Base-by-base conservation (phyloP, 2,329 filamentous ascomycete species). In the Bisporella sp. region DNA sequence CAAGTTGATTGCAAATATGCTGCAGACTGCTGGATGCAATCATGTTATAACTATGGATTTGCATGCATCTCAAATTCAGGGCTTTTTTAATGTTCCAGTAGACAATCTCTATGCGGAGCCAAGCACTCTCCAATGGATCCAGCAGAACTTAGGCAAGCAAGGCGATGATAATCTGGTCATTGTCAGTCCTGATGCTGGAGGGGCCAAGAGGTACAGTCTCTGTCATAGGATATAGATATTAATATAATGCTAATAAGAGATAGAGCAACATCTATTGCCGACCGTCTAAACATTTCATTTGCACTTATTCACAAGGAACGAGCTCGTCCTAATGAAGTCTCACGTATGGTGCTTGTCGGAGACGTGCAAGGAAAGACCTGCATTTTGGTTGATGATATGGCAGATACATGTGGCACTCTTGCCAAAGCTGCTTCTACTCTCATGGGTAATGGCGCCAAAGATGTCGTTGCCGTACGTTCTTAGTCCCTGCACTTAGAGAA, bases 321-420 rank as follows among this genome's bases (percentile, higher is more conserved):
- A 51, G 87, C 90, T 5, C 82, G 89, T n/a, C 84, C 84, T 53
- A 95, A 95, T 63, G 90, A 95, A 65, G 90, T 96, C 54, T 89
- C 87, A 7, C 85, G 89, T 62, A 95, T 96, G 89, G 88, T 90
- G 1, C 84, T 99, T n/a, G 92, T 97, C 46, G 93, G 93, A 59
- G 90, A 95, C 58, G 93, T 97, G 44, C 79, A 83, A 59, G 87
- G 88, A 71, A 93, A 93, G 73, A 84, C 92, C 31, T 92, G 92
- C 53, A 96, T 99, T 64, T 83, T 99, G 45, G 92, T 99, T 45
- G 92, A 97, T 67, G 92, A 97, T 67, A 96, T 97, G 89, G 91
- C 91, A 32, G 92, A 97, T 66, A 96, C 92, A 4, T 96, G 91
- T 68, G 90, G 90, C 59, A 96, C 89, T 1, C 74, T 87, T 9